phyloP scores from a whole-genome alignment of 2,329 filamentous ascomycete genomes.

The Juglanconis juglandina region DNA sequence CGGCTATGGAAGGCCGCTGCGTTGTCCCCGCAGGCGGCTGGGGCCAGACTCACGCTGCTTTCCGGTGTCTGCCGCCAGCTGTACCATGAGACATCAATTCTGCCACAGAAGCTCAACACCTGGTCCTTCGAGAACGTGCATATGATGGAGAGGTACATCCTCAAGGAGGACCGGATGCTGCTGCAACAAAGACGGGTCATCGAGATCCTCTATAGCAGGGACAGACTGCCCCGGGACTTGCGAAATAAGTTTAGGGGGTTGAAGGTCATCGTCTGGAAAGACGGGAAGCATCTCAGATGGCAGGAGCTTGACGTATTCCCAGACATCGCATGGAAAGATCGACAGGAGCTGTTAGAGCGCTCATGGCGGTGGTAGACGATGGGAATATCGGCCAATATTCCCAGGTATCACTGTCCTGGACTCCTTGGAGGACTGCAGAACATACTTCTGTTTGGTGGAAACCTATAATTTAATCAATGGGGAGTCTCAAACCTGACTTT shows the following conservation, averaged over 20 bases:
- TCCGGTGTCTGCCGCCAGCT: constrained; percentile 34
- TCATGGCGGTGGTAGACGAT: constrained; percentile 12
- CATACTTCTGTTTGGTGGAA: no score
- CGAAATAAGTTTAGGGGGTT: constrained; percentile 29
- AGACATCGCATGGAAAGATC: constrained; percentile 14
- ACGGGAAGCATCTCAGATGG: constrained; percentile 18
- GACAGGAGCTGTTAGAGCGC: constrained; percentile 10
- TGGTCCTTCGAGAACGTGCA: constrained; percentile 31
- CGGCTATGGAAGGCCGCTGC: not conserved
- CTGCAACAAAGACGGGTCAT: constrained; percentile 30
- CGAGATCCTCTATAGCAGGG: constrained; percentile 25
- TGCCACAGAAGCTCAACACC: constrained; percentile 32
- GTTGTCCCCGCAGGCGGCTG: not conserved
- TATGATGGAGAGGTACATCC: constrained; percentile 33
- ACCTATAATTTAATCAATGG: no score
- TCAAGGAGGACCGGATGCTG: constrained; percentile 29
- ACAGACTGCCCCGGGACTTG: constrained; percentile 25
- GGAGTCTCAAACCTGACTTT: no score
- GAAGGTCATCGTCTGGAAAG: constrained; percentile 25
- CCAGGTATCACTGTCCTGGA: not conserved
- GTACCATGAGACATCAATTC: constrained; percentile 32
- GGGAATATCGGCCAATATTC: not conserved
- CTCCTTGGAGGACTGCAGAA: no score
- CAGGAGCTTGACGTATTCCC: constrained; percentile 15
- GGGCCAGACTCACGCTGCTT: constrained; percentile 29